A percentile compares a stretch with the other conserved stretches of the same genome.
Evolutionary conservation across 768 basidiomycete species (phyloP).

Genomic region (Pilatotrama ljubarskyi): DNA sequence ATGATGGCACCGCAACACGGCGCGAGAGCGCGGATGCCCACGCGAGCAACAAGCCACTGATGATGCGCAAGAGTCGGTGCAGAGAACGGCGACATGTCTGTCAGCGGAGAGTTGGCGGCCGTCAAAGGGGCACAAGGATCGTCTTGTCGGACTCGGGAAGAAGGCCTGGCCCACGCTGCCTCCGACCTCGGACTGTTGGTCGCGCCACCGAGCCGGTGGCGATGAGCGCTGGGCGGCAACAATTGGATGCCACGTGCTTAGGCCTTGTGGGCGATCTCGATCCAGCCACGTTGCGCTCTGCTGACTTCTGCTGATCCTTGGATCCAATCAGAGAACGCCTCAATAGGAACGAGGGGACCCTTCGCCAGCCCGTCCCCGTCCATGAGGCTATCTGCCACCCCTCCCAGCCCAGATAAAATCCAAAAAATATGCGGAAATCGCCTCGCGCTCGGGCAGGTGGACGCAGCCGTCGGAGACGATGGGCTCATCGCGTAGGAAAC

Average conservation of each 20-base stretch:
- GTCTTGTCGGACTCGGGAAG: neutral
- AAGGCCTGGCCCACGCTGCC: neutral
- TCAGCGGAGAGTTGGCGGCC: too few relatives aligned
- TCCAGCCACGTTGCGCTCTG: constrained; percentile 9
- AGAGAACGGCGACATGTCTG: neutral
- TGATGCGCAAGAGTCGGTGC: neutral
- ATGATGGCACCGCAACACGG: constrained; percentile 2
- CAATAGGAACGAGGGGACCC: constrained; percentile 1
- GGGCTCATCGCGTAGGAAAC: neutral
- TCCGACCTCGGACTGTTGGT: neutral
- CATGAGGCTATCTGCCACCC: constrained; percentile 8
- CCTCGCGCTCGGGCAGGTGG: neutral
- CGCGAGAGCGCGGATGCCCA: neutral
- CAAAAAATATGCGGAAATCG: neutral
- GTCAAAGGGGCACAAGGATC: neutral
- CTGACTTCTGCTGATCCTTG: constrained; percentile 3
- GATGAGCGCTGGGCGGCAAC: constrained; percentile 17
- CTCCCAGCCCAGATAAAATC: neutral
- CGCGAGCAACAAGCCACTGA: neutral
- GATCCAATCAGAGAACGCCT: neutral
- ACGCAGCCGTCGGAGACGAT: neutral
- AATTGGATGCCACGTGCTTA: constrained; percentile 11
- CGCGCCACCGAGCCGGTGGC: constrained; percentile 12
- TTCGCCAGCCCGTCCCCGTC: neutral
- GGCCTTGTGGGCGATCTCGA: constrained; percentile 17